phyloP scores from a whole-genome alignment of 805 yeast species.

The Helenozyma baotianmanensis region DNA sequence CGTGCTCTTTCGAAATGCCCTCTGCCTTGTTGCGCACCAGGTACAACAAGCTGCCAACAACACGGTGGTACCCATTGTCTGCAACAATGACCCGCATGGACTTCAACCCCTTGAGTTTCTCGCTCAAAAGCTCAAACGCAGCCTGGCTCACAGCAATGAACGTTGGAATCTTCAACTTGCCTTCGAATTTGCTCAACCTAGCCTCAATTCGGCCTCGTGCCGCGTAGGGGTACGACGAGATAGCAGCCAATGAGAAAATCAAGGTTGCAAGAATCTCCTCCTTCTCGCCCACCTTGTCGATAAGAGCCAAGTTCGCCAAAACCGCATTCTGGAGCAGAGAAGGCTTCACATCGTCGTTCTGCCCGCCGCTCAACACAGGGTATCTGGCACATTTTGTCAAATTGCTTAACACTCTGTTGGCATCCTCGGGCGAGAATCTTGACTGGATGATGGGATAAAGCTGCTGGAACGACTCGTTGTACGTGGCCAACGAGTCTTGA shows the following conservation, averaged over 20 bases:
- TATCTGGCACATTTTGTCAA: conserved; percentile 66
- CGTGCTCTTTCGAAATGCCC: conserved; percentile 24
- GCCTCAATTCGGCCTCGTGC: conserved; percentile 53
- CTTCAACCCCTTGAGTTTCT: conserved; percentile 25
- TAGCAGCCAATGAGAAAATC: conserved; percentile 49
- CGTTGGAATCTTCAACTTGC: conserved; percentile 49
- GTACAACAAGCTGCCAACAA: conserved; percentile 49
- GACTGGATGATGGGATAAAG: conserved; percentile 37
- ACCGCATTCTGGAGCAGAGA: conserved; percentile 64
- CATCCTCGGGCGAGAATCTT: conserved; percentile 28
- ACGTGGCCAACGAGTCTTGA: conserved; percentile 57
- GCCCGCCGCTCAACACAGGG: conserved; percentile 61
- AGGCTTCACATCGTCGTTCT: conserved; percentile 45
- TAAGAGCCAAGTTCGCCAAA: conserved; percentile 41
- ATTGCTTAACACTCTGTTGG: conserved; percentile 50
- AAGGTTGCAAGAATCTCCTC: conserved; percentile 38
- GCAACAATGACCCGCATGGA: conserved; percentile 35
- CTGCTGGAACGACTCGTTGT: conserved; percentile 49
- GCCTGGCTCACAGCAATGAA: conserved; percentile 56
- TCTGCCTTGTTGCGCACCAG: conserved; percentile 42
- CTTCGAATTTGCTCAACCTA: conserved; percentile 41
- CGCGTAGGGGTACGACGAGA: conserved; percentile 57
- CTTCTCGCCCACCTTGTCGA: conserved; percentile 21
- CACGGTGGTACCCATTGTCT: conserved; percentile 43
- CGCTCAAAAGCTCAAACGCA: conserved; percentile 39